Percentiles rank a stretch among this genome's conserved stretches.
Conservation (phyloP, 129 eudicot species). For the Flaveria bidentis region DNA sequence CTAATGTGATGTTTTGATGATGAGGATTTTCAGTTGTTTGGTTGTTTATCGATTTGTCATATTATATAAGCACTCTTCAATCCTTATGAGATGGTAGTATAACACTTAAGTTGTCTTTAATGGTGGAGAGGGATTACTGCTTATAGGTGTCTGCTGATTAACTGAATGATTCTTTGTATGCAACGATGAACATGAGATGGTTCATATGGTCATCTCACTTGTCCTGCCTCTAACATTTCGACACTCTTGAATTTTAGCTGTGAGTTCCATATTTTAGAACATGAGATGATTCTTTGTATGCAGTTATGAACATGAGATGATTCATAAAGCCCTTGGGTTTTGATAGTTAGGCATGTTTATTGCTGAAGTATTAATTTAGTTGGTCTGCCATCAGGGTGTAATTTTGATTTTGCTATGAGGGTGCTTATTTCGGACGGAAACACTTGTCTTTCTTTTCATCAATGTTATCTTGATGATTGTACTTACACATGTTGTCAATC, state of each 20-base stretch:
- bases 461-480: not conserved
- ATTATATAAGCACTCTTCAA: not conserved
- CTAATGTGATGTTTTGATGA: not conserved
- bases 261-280: not conserved
- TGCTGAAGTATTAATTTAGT: not conserved
- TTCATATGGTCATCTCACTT: not conserved
- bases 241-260: not conserved
- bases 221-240: not conserved
- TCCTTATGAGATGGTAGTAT: not conserved
- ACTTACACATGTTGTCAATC: conserved; percentile 11
- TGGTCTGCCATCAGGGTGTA: not conserved
- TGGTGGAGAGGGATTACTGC: no score
- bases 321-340: not conserved
- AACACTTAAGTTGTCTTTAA: not conserved
- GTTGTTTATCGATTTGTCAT: not conserved
- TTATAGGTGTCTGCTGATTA: not conserved
- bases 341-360: no score
- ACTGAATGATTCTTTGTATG: not conserved
- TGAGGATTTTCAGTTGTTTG: not conserved
- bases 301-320: not conserved
- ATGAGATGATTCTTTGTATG: not conserved
- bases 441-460: not conserved
- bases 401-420: not conserved
- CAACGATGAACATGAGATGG: not conserved
- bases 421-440: not conserved